Conservation (phyloP, 75 land plant genomes). For the Selaginella tamariscina region DNA sequence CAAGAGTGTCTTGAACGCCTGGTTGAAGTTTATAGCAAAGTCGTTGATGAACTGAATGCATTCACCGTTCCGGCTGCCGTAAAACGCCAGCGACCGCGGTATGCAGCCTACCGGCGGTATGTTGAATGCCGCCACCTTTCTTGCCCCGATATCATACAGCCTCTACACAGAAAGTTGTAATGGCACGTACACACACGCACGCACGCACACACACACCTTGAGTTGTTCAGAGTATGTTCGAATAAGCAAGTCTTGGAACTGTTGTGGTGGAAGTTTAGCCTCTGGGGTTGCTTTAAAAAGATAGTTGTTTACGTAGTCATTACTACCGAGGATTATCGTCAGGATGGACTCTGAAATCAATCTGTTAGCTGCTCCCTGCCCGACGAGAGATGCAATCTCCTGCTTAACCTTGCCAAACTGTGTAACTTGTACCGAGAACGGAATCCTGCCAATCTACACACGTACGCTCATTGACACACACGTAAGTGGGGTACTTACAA, state of each 20-base stretch:
- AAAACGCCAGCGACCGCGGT: background rate
- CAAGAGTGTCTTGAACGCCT: background rate
- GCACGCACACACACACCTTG: background rate
- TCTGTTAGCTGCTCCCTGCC: background rate
- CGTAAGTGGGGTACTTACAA: background rate
- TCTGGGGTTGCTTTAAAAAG: background rate
- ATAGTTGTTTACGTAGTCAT: background rate
- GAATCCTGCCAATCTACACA: background rate
- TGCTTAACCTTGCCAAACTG: slow-evolving; percentile 2
- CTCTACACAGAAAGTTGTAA: background rate
- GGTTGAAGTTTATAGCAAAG: background rate
- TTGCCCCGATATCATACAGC: background rate
- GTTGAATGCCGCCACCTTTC: background rate
- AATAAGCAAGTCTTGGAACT: background rate
- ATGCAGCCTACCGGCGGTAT: background rate
- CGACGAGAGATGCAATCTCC: background rate
- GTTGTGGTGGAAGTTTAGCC: slow-evolving; percentile 1
- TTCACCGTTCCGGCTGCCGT: background rate
- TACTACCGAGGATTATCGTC: background rate
- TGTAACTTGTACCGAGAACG: background rate
- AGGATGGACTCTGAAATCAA: background rate
- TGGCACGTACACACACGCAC: background rate
- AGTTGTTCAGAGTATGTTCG: background rate
- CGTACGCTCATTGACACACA: background rate
- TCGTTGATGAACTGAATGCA: background rate